phyloP scores from a whole-genome alignment of 2,329 filamentous ascomycete species.

The Exophiala alcalophila region DNA sequence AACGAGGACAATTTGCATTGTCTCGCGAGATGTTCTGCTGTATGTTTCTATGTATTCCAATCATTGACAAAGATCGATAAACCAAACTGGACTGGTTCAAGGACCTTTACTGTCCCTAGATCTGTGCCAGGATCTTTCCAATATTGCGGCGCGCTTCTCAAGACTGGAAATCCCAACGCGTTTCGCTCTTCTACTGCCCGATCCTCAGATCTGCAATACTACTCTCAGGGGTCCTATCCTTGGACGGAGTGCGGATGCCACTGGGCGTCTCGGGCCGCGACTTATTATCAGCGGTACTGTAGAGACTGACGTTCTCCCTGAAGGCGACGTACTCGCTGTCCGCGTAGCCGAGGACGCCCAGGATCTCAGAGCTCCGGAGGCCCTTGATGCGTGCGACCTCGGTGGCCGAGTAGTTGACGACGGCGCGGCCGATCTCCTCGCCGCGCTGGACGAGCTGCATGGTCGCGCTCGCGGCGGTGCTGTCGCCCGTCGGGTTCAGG shows the following conservation, averaged over 20 bases:
- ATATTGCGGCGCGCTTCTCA: no score
- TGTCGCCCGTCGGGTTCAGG: constrained; percentile 35
- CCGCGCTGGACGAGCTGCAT: constrained; percentile 36
- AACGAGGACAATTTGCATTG: no score
- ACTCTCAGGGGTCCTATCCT: constrained; percentile 23
- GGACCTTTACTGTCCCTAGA: no score
- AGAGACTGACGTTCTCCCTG: constrained; percentile 79
- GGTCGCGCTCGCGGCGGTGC: constrained; percentile 13
- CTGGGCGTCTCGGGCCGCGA: constrained; percentile 28
- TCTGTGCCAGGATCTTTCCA: no score
- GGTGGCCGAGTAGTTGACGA: constrained; percentile 87
- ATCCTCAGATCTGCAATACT: constrained; percentile 24
- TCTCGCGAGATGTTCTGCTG: no score
- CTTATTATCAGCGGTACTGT: constrained; percentile 9
- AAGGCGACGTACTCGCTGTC: constrained; percentile 93
- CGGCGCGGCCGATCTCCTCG: constrained; percentile 77
- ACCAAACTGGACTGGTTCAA: no score
- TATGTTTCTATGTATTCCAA: no score
- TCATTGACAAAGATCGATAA: no score
- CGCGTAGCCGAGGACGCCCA: constrained; percentile 77
- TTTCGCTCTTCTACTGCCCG: neutral
- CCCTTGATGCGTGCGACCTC: constrained; percentile 86
- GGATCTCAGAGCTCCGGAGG: constrained; percentile 76
- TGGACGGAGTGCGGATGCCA: constrained; percentile 17
- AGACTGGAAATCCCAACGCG: no score